Evolutionary conservation across 1,139 yeast genomes (phyloP).

Genomic region (Nematodospora anomalae): DNA sequence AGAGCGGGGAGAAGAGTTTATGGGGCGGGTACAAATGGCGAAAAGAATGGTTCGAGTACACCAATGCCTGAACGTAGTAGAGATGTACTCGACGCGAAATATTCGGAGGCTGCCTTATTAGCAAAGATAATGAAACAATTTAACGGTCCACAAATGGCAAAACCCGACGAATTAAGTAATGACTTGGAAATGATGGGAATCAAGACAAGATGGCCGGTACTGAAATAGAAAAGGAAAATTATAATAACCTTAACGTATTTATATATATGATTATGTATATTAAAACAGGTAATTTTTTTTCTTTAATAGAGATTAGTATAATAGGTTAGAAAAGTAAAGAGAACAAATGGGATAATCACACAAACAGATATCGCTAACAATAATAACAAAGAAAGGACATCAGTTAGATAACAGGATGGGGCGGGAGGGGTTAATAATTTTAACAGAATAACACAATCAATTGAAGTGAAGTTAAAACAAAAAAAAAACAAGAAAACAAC

Average conservation of each 20-base stretch:
- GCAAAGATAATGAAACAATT: constrained; percentile 50
- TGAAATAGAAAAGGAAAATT: constrained; percentile 4
- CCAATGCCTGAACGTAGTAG: background rate
- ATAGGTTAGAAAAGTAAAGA: background rate
- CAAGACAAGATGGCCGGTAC: constrained; percentile 36
- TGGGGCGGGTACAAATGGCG: background rate
- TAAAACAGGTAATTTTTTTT: background rate
- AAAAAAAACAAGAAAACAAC: constrained; percentile 6
- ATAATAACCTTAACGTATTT: constrained; percentile 1
- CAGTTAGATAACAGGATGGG: background rate
- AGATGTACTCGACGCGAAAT: constrained; percentile 12
- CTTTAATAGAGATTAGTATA: background rate
- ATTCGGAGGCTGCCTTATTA: constrained; percentile 39
- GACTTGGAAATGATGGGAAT: constrained; percentile 43
- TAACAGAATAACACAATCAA: background rate
- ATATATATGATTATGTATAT: no score
- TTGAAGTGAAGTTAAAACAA: background rate
- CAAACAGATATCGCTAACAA: background rate
- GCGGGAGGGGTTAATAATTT: background rate
- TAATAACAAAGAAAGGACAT: background rate
- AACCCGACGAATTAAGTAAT: constrained; percentile 32
- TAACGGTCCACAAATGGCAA: constrained; percentile 41
- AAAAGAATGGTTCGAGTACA: background rate
- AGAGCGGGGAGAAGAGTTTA: constrained; percentile 6
- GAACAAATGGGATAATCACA: background rate